phyloP scores from a whole-genome alignment of 208 protist genomes.

The Naegleria fowleri region DNA sequence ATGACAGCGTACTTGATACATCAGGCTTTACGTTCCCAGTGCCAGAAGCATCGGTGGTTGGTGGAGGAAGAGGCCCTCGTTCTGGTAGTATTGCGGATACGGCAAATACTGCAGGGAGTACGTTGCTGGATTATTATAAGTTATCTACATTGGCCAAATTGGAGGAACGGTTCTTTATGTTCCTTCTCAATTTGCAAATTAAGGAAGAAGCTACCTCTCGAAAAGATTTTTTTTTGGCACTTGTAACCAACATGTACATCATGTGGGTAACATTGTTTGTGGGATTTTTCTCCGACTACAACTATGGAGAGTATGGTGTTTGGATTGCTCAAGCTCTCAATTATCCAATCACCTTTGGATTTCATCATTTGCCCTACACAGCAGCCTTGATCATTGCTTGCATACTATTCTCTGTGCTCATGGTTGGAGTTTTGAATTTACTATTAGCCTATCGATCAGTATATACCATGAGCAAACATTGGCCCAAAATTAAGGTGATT shows the following conservation, averaged over 20 bases:
- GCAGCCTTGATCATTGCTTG: neutral
- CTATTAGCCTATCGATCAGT: neutral
- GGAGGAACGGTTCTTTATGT: neutral
- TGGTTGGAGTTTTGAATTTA: neutral
- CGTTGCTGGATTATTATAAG: neutral
- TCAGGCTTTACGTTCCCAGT: too few species aligned
- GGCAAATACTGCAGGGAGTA: neutral
- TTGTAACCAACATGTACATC: neutral
- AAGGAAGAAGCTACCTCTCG: neutral
- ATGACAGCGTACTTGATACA: too few species aligned
- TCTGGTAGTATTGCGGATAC: neutral
- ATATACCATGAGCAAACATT: neutral
- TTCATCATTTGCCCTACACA: neutral
- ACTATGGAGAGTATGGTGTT: neutral
- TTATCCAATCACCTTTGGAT: neutral
- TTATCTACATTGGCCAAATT: neutral
- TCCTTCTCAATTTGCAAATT: neutral
- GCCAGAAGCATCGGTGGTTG: too few species aligned
- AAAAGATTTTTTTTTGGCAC: neutral
- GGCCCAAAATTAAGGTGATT: neutral
- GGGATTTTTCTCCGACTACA: neutral
- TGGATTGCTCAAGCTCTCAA: neutral
- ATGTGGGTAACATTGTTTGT: neutral
- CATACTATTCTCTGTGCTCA: neutral
- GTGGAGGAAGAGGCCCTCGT: too few species aligned